Base-by-base conservation (phyloP, 495 filamentous ascomycete genomes). In the Penicillium parvum region DNA sequence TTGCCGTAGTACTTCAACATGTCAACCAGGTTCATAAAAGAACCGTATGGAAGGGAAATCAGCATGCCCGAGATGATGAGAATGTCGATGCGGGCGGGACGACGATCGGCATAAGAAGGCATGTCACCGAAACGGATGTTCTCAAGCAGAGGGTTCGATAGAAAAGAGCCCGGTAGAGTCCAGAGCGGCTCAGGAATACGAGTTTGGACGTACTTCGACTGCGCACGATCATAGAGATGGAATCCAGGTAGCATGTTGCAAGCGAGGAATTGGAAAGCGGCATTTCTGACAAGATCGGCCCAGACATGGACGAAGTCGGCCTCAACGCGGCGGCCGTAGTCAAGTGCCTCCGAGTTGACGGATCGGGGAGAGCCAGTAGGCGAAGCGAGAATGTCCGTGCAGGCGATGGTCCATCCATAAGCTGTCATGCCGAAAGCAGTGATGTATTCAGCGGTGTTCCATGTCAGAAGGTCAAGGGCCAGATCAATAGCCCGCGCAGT, bases 391-490 rank as follows among this genome's bases (percentile, higher is more conserved):
- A 49, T n/a, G 7, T 39, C 40, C 1, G 40, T 40, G 12, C 34
- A 39, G 21, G n/a, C n/a, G n/a, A n/a, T n/a, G n/a, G n/a, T n/a
- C n/a, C n/a, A n/a, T n/a, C n/a, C n/a, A 1, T 33, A 18, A 3
- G 51, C 33, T 12, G 16, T 32, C 12, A 64, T 32, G 4, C 55
- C 57, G n/a, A 22, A 64, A 64, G 12, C 50, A 44, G 5, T 68
- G 37, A 10, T 61, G 35, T 49, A 20, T 33, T 67, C 64, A 23
- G 62, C 32, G 9, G 50, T 70, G 1, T 57, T 53, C 58, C 55
- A 64, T 21, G 43, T 37, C 3, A 68, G 33, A 1, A 59, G 32
- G 3, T 44, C 49, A 3, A 58, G 6, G 4, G 50, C 55, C 18
- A 68, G 39, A 1, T 47, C 32, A n/a, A 68, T 58, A 0, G 60